Conservation (phyloP, 1,139 yeast genomes). For the Sugiyamaella castrensis region DNA sequence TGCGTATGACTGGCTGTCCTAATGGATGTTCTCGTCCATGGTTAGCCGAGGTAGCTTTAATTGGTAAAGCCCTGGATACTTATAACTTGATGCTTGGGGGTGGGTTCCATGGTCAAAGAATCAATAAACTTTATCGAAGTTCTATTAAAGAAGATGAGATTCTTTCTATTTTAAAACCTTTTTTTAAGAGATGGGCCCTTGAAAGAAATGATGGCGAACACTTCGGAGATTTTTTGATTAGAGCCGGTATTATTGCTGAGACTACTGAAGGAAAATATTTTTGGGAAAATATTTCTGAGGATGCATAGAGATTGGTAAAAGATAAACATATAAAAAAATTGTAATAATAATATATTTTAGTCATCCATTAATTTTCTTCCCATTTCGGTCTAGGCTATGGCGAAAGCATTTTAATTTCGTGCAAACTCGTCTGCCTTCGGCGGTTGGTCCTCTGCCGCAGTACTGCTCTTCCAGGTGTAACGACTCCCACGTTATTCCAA, state of each 20-base stretch:
- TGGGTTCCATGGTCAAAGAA: conserved; percentile 89
- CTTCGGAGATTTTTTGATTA: conserved; percentile 89
- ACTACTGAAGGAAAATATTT: conserved; percentile 88
- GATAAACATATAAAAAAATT: conserved; percentile 13
- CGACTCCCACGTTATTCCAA: too few relatives aligned
- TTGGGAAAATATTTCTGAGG: conserved; percentile 90
- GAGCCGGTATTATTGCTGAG: conserved; percentile 82
- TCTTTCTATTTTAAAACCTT: conserved; percentile 67
- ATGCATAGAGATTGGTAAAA: conserved; percentile 42
- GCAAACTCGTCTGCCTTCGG: too few relatives aligned
- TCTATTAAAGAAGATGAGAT: conserved; percentile 91
- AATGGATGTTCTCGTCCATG: conserved; percentile 99
- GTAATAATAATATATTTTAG: background rate
- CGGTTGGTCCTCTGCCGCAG: too few relatives aligned
- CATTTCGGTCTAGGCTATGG: too few relatives aligned
- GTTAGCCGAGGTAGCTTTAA: conserved; percentile 94
- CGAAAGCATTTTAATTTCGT: background rate
- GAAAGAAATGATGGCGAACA: conserved; percentile 91
- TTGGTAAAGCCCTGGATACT: conserved; percentile 92
- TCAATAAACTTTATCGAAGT: conserved; percentile 85
- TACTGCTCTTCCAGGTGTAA: too few relatives aligned
- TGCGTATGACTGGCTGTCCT: conserved; percentile 99
- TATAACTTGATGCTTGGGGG: conserved; percentile 96
- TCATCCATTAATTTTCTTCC: too few relatives aligned
- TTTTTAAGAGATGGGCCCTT: conserved; percentile 91